Base-by-base conservation (phyloP, 495 filamentous ascomycete genomes). In the Choiromyces venosus region DNA sequence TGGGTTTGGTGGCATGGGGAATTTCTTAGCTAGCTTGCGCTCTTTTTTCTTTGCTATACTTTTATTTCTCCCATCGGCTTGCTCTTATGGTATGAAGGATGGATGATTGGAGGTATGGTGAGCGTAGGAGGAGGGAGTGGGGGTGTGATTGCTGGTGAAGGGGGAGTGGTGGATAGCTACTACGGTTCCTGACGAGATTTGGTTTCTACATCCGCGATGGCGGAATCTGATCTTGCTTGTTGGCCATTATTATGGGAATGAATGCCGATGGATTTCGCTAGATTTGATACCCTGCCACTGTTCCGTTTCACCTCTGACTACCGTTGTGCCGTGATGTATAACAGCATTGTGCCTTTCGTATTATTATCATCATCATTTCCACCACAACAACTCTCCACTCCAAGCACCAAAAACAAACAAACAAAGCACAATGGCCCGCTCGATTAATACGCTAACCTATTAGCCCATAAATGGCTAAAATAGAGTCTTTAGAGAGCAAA, bases 241-340 rank as follows among this genome's bases (percentile, higher is more conserved):
- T 65, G 56, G 56, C 65, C 25, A 66, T 37, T 37, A 65, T 65
- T 39, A 25, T 52, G 68, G 44, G 56, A 69, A 68, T 68, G 73
- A 72, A 74, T 74, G 69, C 73, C 69, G 73, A 73, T 73, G 66
- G 66, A 73, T 73, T 69, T 73, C 66, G 52, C 25, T 61, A 61
- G 52, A 61, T 61, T 61, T 61, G 52, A 61, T 61, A 61, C 25
- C 46, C 46, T 61, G 18, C 33, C 5, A 33, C 18, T 4, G 25
- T 33, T 18, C 25, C 12, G 52, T 1, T n/a, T 16, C 2, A 29
- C 12, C 16, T 1, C 25, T 61, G 52, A 61, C 25, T 1, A 16
- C 9, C 33, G 29, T 61, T 61, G 52, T 33, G 25, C 25, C 10
- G 52, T 33, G 12, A 4, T 61, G 52, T 61, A 33, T 33, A 4